Percentiles rank a stretch among this genome's conserved stretches.
phyloP scores from a whole-genome alignment of 257 asterid species.

The Coffea canephora region DNA sequence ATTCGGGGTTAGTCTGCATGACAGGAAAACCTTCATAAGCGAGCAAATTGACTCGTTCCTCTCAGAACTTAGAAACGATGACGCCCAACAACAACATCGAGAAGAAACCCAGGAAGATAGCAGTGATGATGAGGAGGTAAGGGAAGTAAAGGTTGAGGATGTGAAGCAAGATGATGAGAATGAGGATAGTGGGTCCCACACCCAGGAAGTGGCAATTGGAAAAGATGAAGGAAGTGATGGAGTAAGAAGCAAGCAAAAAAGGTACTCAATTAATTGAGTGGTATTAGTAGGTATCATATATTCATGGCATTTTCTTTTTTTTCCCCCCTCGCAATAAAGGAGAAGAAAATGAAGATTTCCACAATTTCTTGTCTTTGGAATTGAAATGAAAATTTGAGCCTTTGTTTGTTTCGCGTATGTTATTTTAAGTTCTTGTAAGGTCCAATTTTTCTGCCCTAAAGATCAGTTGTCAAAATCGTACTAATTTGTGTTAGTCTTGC shows the following conservation, averaged over 20 bases:
- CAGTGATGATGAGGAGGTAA: constrained; percentile 4
- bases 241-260: constrained; percentile 16
- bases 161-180: neutral
- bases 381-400: neutral
- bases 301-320: neutral
- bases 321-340: neutral
- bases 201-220: neutral
- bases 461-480: neutral
- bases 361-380: neutral
- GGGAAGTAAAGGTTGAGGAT: constrained; percentile 1
- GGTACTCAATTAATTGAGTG: constrained; percentile 13
- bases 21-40: constrained; percentile 29
- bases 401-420: neutral
- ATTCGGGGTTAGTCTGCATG: constrained; percentile 36
- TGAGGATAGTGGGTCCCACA: neutral
- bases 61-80: constrained; percentile 18
- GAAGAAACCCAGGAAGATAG: constrained; percentile 12
- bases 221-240: constrained; percentile 19
- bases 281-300: neutral
- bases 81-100: constrained; percentile 4
- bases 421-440: neutral
- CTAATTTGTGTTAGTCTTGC: neutral
- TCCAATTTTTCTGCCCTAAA: neutral
- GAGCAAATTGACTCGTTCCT: constrained; percentile 37
- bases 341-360: neutral